Base-by-base conservation (phyloP, 148 eudicot species). In the Cornus controversa region DNA sequence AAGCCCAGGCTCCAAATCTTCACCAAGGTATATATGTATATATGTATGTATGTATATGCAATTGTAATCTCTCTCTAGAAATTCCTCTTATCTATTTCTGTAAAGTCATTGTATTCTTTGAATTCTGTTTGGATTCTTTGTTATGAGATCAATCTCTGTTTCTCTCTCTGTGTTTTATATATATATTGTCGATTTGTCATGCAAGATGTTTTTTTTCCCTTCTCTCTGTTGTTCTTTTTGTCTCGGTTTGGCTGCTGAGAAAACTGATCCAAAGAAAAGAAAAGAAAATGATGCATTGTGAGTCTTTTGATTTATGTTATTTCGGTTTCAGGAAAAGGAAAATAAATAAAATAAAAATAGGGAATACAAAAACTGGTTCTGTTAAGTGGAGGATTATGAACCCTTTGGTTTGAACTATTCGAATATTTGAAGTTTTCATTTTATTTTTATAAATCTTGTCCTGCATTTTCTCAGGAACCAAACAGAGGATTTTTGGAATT, bases 1-100 rank as follows among this genome's bases (percentile, higher is more conserved):
- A 85, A 82, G 77, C 87, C 84, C 53, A 89, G 73, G 70, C 80
- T 82, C 76, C 87, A 86, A 13, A 68, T 89, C 20, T 70, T 73
- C 40, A 27, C 81, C 28, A 84, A 80, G 86, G 86, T 84, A 68
- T 40, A 6, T 9, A 40, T 6, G 2, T 6, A 36, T 36, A 36
- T 36, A 13, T 50, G 2, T 42, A 50, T 57, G 15, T 60, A 20
- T 60, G 23, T 60, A 20, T 16, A 22, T 60, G 45, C 45, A 40
- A 40, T 40, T 40, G 27, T 24, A 3, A 4, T 11, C 82, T 24
- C 13, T 31, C n/a, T 57, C 27, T 62, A 40, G 7, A 40, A 6
- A 40, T 40, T 40, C 7, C 9, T 3, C 45, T 37, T 73, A 14
- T 37, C 14, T 15, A 8, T 62, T 1, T 28, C 26, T 22, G 18